Evolutionary conservation across 1,284 basidiomycete genomes (phyloP).

Genomic region (Psilocybe mexicana): DNA sequence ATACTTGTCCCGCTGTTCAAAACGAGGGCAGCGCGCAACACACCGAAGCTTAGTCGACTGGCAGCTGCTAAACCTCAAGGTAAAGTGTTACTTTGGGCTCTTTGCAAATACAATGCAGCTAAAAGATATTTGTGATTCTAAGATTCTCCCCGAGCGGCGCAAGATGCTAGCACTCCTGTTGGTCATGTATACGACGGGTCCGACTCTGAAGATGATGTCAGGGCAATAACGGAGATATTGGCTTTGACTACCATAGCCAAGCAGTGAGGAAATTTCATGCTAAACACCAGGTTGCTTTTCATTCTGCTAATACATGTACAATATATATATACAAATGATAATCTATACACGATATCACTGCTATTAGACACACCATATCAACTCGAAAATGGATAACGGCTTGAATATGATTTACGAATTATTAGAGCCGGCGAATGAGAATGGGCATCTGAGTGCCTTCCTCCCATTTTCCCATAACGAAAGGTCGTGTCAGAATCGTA

Average conservation of each 20-base stretch:
- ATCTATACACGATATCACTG: not conserved
- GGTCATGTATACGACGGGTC: not conserved
- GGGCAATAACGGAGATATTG: slow-evolving; percentile 18
- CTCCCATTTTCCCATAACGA: slow-evolving; percentile 39
- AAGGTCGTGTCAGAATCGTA: slow-evolving; percentile 48
- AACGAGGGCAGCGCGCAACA: slow-evolving; percentile 29
- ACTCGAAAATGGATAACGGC: not conserved
- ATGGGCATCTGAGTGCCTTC: slow-evolving; percentile 43
- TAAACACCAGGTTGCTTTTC: not conserved
- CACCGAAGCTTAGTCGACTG: slow-evolving; percentile 45
- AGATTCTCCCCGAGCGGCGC: slow-evolving; percentile 39
- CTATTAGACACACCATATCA: not conserved
- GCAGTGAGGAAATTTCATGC: not conserved
- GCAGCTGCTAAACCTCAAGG: slow-evolving; percentile 49
- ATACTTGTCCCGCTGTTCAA: slow-evolving; percentile 57
- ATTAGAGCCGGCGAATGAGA: slow-evolving; percentile 29
- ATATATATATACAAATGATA: not conserved
- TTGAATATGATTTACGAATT: not conserved
- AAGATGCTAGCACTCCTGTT: not conserved
- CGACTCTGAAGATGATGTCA: slow-evolving; percentile 21
- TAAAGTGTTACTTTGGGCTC: slow-evolving; percentile 23
- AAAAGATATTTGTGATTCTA: not conserved
- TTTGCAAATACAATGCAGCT: not conserved
- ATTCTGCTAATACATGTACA: not conserved
- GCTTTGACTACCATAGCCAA: slow-evolving; percentile 12